Evolutionary conservation across 768 basidiomycete species (phyloP), one percentile per base, ranked within the genome.

Genomic region (Royoungia palumana): DNA sequence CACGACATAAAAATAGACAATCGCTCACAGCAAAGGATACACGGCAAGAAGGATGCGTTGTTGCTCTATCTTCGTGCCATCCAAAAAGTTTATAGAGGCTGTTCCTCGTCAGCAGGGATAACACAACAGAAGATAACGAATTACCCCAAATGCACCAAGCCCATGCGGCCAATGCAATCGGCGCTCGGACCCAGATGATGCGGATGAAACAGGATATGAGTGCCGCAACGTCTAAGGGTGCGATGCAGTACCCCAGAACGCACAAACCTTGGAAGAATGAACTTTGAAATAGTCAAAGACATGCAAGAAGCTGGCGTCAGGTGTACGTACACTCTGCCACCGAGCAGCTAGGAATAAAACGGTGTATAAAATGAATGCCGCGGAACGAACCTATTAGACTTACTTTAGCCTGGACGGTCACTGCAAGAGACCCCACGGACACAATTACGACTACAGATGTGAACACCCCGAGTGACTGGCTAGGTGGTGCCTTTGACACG

Each of bases 121-220:
- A 28, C 5, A n/a, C 2, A 22, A 44, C 21, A 32, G 21, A 25
- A 38, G 44, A 24, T 19, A 25, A 19, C 36, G 10, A 36, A n/a
- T 21, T 62, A 97, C 94, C 95, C 93, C 94, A 98, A 49, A 96
- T 88, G 66, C 86, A 91, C 95, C 95, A 98, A 32, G 78, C 93
- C 87, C 93, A 95, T 12, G 91, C 88, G 17, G 84, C 75, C 22
- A 95, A 66, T 38, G 93, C 87, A 25, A 98, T 68, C 10, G 95
- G 95, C 25, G 84, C 85, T 48, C 95, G 81, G 49, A 98, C 74
- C 71, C 87, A 96, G 41, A 98, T 85, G 24, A 83, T 70, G 38
- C 80, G 87, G 14, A 98, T 83, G 57, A 95, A 92, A 58, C 85
- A 86, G 1, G 91, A 79, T 38, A 96, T 77, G 25, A 97, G 71